Evolutionary conservation across 31 red algal species (phyloP), one percentile per base, ranked within the genome.

Genomic region (Asparagopsis taxiformis): DNA sequence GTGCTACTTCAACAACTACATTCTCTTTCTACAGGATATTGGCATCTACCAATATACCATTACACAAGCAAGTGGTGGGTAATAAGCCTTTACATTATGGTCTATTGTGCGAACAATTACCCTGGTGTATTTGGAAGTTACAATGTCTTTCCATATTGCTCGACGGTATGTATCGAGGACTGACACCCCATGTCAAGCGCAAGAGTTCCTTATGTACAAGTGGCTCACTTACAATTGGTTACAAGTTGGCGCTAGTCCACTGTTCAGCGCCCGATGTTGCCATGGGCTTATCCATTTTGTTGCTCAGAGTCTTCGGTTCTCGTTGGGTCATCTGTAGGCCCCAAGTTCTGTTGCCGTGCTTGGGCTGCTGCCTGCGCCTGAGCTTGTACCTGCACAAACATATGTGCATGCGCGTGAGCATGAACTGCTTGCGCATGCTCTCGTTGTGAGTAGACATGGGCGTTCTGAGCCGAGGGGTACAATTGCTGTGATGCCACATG

Each of bases 291-390:
- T 5, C 52, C 52, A 15, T 55, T 55, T 15, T 19, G 52, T 24
- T 55, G 52, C 26, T 55, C 52, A 15, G 21, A 24, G 26, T 55
- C 52, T 55, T 55, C 52, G 21, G 52, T 55, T 7, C 21, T 55
- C 7, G 13, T 24, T 55, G 52, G 26, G 21, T 24, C 7, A 24
- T 7, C 26, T 15, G 52, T 19, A 24, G 52, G 21, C 52, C 26
- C 21, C 0, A 24, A 24, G 21, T 15, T 19, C 13, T 55, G 52
- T 15, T 55, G 52, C 52, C 13, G 52, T 20, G 77, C 64, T 38
- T 58, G 65, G 49, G 55, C 65, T 53, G 68, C 63, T 0, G 53
- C 77, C 32, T 80, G 77, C 8, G 77, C 65, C 59, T 68, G 41
- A 57, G 75, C 73, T 50, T 77, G 73, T 31, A 54, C 65, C 52